These are phyloP conservation scores for Pogostemon cablin DNA, from an alignment of 257 asterid genomes.

Conservation along the genomic window DNA sequence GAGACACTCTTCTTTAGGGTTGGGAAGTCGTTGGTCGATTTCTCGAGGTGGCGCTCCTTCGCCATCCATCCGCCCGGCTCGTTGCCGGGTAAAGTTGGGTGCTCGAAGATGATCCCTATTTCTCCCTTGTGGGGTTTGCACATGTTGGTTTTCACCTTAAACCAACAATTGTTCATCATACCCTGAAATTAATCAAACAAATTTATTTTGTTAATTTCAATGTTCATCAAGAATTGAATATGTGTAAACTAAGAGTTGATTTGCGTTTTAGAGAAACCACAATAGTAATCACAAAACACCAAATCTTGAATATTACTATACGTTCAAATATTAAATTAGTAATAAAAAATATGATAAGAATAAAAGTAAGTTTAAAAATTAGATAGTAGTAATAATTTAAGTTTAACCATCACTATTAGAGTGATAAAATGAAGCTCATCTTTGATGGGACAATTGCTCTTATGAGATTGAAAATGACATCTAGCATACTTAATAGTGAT, in stretches of 20 bases:
- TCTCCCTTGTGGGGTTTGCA: slow-evolving; percentile 87
- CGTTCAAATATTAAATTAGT: too few relatives aligned
- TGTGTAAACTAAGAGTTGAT: too few relatives aligned
- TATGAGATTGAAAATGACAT: neutral
- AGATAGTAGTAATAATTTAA: too few relatives aligned
- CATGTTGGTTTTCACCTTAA: slow-evolving; percentile 71
- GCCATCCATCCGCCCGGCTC: slow-evolving; percentile 98
- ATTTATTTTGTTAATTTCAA: too few relatives aligned
- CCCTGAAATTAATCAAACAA: slow-evolving; percentile 49
- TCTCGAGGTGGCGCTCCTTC: slow-evolving; percentile 69
- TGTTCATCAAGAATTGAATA: too few relatives aligned
- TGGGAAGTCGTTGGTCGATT: slow-evolving; percentile 46
- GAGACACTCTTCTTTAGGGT: slow-evolving; percentile 73
- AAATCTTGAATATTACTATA: too few relatives aligned
- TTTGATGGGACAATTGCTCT: neutral
- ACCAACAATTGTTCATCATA: slow-evolving; percentile 99
- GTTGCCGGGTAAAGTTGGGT: slow-evolving; percentile 91
- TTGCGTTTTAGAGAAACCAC: too few relatives aligned
- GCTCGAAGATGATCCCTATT: slow-evolving; percentile 88
- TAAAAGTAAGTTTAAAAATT: too few relatives aligned
- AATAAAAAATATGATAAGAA: too few relatives aligned
- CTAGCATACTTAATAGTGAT: neutral
- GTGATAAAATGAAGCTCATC: neutral
- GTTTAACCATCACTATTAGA: too few relatives aligned
- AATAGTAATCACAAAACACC: too few relatives aligned